A percentile compares a stretch with the other conserved stretches of the same genome.
Evolutionary conservation across 352 stramenopile genomes (phyloP).

Genomic region (Globisporangium viniferum): DNA sequence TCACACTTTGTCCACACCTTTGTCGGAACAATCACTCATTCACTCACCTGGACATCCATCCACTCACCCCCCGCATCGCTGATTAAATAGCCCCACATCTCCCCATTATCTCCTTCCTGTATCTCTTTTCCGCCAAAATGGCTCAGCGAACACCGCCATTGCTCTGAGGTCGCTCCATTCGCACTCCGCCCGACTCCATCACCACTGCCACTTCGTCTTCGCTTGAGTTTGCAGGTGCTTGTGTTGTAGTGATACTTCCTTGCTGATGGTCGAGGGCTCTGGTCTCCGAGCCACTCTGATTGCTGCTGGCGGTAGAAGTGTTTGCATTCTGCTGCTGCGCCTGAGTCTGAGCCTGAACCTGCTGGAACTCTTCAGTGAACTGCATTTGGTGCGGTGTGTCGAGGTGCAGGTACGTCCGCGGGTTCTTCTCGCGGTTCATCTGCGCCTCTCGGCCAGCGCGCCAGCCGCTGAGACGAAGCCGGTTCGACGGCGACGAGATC

Average conservation of each 20-base stretch:
- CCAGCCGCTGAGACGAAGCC: slow-evolving; percentile 65
- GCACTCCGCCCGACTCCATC: no score
- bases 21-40: no score
- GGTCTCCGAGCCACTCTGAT: neutral
- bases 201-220: neutral
- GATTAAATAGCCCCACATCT: no score
- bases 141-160: no score
- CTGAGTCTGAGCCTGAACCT: neutral
- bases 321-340: neutral
- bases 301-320: neutral
- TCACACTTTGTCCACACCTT: no score
- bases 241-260: neutral
- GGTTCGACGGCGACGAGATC: slow-evolving; percentile 66
- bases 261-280: neutral
- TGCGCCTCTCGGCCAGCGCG: slow-evolving; percentile 42
- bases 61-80: no score
- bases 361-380: slow-evolving; percentile 11
- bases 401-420: slow-evolving; percentile 33
- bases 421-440: slow-evolving; percentile 61
- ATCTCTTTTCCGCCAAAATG: no score
- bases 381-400: slow-evolving; percentile 23
- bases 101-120: no score
- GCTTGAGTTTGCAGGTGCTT: neutral
- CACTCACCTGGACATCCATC: no score
- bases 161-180: no score